Percentiles rank a stretch among this genome's conserved stretches.
These are phyloP conservation scores for Botrytis medusae DNA, from an alignment of 2,329 filamentous ascomycete species.

Conservation along the genomic window DNA sequence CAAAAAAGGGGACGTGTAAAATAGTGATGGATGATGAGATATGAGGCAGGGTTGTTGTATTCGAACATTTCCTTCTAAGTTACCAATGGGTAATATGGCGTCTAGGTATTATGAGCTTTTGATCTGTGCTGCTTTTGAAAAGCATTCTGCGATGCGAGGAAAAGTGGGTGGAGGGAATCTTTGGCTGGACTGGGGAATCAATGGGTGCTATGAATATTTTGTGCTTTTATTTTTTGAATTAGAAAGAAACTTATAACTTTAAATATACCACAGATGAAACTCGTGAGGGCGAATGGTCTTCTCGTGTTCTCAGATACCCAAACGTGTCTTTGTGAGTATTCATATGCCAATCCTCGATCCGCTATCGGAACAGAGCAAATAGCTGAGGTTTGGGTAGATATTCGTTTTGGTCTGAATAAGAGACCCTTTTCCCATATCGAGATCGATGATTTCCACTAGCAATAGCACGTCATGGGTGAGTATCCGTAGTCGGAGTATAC, in stretches of 20 bases:
- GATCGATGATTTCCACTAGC: no score
- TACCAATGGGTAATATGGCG: slow-evolving; percentile 11
- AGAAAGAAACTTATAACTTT: slow-evolving; percentile 8
- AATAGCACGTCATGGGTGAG: background rate
- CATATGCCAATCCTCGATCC: background rate
- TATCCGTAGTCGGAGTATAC: no score
- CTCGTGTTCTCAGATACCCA: background rate
- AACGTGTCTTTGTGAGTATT: background rate
- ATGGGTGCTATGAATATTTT: slow-evolving; percentile 8
- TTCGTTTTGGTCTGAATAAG: no score
- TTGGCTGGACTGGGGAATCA: background rate
- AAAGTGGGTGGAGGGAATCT: slow-evolving; percentile 12
- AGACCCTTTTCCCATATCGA: no score
- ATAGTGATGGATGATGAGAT: slow-evolving; percentile 12
- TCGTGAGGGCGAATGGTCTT: background rate
- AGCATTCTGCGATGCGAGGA: slow-evolving; percentile 1
- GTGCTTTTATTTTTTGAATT: background rate
- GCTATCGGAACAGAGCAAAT: background rate
- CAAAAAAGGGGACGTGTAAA: slow-evolving; percentile 2
- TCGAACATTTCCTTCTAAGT: background rate
- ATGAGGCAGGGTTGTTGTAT: slow-evolving; percentile 7
- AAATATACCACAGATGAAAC: background rate
- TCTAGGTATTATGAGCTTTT: slow-evolving; percentile 15
- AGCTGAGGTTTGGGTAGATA: no score
- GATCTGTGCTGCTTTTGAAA: slow-evolving; percentile 3